Base-by-base conservation (phyloP, 2,329 filamentous ascomycete genomes). In the Colletotrichum eleusines region DNA sequence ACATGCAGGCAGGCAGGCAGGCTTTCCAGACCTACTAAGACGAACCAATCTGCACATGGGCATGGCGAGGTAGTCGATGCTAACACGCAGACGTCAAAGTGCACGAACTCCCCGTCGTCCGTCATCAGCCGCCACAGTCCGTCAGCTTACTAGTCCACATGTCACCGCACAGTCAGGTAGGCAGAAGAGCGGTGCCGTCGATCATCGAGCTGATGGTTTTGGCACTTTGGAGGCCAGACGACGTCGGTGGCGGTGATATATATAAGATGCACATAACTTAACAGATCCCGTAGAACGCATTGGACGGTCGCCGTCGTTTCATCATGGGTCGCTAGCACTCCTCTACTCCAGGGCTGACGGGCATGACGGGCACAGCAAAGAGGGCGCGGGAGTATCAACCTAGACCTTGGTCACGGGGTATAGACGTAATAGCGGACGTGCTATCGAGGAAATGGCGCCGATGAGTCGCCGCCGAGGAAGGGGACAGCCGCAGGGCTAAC, bases 271-370 rank as follows among this genome's bases (percentile, higher is more conserved):
- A 18, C 54, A 50, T 35, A n/a, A 44, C 63, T 68, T 46, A 58
- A 63, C 38, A 58, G 68, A 26, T 33, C 50, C 44, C 18, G n/a
- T n/a, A 26, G 35, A 23, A 23, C 35, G 31, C 64, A 28, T 12
- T 28, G 46, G 64, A 51, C 53, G 65, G 46, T 42, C 40, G 42
- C 50, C 58, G 44, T 54, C 31, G 64, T 68, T 71, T 69, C 64
- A 68, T 40, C 31, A 23, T 12, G 26, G n/a, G 14, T 50, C 63
- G 35, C 63, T 67, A 58, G 28, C 5, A 26, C 33, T 31, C 51
- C n/a, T n/a, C n/a, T 33, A 44, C 8, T 20, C 51, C 26, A 65
- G 20, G 54, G 53, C 53, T 50, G 63, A 26, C 35, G 53, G 53
- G 16, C 33, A 16, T 20, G n/a, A 59, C 35, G 20, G 6, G 33